Base-by-base conservation (phyloP, 139 green algal genomes). In the Coelastrella sp. region DNA sequence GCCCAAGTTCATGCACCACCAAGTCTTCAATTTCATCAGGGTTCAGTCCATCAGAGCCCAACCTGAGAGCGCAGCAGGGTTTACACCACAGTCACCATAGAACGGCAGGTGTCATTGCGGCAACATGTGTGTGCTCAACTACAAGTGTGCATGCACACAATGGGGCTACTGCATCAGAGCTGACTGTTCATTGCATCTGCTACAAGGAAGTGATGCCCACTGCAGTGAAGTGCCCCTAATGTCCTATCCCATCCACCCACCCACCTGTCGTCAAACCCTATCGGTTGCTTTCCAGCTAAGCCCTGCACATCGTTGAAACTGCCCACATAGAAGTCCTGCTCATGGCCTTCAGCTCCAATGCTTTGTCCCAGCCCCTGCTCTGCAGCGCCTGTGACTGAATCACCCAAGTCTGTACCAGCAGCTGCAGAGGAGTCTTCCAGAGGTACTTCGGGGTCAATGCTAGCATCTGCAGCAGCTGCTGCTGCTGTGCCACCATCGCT, bases 241-340 rank as follows among this genome's bases (percentile, higher is more conserved):
- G 32, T 47, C 32, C 32, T 47, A 47, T 47, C 32, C 32, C 32
- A 47, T 1, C 32, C 32, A 47, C 32, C 32, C 32, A 47, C 32
- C 32, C 32, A 47, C 32, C 32, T 47, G 16, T 75, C 5, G 3
- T 5, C 68, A 61, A 71, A 32, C 56, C 79, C 57, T 64, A 84
- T 56, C 57, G 68, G 79, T 14, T 85, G 79, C 6, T 17, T 17
- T 73, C 57, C 57, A 68, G 16, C 68, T 32, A 76, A 14, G 2
- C 79, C 79, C 4, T 8, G 8, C 2, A 3, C 59, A 11, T 86
- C 80, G 56, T 58, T 14, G 59, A 74, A 86, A n/a, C 80, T 74
- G 58, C 80, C 80, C 7, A 86, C 80, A 23, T 74, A 86, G 32
- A 86, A 86, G n/a, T 74, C 59, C 19, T 80, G 22, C 74, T 80